Base-by-base conservation (phyloP, 2,329 filamentous ascomycete species). In the Decorospora gaudefroyi region DNA sequence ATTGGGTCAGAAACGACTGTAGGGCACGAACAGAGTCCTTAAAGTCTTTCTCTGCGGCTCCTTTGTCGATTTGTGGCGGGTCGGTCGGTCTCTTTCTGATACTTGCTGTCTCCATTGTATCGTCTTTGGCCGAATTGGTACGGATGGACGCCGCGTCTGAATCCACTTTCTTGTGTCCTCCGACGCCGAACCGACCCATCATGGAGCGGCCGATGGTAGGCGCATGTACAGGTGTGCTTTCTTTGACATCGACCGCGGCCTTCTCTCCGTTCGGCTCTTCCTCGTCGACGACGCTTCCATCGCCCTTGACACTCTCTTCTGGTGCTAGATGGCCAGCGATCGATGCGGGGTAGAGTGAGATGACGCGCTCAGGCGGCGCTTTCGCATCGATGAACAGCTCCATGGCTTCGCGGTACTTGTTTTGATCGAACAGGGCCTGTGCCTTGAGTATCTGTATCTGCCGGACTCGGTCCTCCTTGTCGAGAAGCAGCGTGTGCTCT, bases 371-470 rank as follows among this genome's bases (percentile, higher is more conserved):
- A 0, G 93, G 92, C 0, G 93, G 89, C 0, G 93, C 91, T 58
- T 89, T 84, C 2, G 96, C 90, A 40, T 93, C 87, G 3, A 88
- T 88, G 72, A 97, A 97, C 2, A 99, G 74, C 57, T 97, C 91
- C 73, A 99, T 80, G 1, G 92, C 86, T 35, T 90, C 85, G 26
- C 86, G 81, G 64, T 91, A 99, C 65, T 87, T 95, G 58, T 85
- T 87, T 56, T 88, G 78, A 46, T 84, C 83, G 61, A 99, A 99
- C 4, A 97, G 74, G 10, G 78, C 74, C 67, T 95, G 89, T 0
- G 92, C 93, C 68, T 99, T 99, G 56, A 87, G 80, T 75, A 95
- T 93, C 73, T 92, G 95, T 59, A 95, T 85, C 59, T 95, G 87
- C 18, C 91, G 82, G 47, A 96, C 78, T 7, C 88, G 85, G 35